Base-by-base conservation (phyloP, 2,329 filamentous ascomycete genomes). In the Fusarium vanettenii region DNA sequence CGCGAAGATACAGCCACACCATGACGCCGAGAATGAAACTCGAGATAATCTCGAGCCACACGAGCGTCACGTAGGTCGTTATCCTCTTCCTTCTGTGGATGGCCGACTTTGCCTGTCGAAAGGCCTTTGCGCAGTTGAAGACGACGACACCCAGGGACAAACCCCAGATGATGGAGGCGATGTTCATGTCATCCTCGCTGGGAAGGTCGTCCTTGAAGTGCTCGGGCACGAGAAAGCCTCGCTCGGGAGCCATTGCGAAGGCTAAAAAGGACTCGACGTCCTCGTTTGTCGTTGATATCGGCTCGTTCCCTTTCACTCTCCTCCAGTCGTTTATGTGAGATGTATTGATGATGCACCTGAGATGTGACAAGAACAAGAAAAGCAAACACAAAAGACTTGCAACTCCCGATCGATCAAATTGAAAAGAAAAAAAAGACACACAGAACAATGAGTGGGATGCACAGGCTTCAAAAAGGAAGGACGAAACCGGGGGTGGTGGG, bases 101-200 rank as follows among this genome's bases (percentile, higher is more conserved):
- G 13, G 76, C 60, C 18, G 70, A 45, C 45, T 66, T 62, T 5
- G 74, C 69, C 55, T 78, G 76, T 4, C 73, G 74, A 14, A 71
- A 41, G 18, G 76, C 76, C 59, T 78, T 78, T 43, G 55, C 67
- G 8, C 64, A 70, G 66, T 78, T 78, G 57, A 78, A 78, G 57
- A 78, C 61, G 31, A 64, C 55, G 37, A 77, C 72, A 13, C 74
- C 76, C 4, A 78, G 55, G 11, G 76, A 78, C 7, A 78, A 39
- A 5, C 76, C 76, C 76, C 76, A 78, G 43, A 74, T 65, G 9
- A 78, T 72, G 8, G 76, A 78, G 20, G 76, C 76, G 29, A 78
- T 59, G 29, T 78, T 71, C 76, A 78, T 78, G 8, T 78, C 74
- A 41, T 39, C 22, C 3, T 69, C 61, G 22, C 27, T 59, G 7